phyloP scores from a whole-genome alignment of 768 basidiomycete genomes.

The Suillus ampliporus region DNA sequence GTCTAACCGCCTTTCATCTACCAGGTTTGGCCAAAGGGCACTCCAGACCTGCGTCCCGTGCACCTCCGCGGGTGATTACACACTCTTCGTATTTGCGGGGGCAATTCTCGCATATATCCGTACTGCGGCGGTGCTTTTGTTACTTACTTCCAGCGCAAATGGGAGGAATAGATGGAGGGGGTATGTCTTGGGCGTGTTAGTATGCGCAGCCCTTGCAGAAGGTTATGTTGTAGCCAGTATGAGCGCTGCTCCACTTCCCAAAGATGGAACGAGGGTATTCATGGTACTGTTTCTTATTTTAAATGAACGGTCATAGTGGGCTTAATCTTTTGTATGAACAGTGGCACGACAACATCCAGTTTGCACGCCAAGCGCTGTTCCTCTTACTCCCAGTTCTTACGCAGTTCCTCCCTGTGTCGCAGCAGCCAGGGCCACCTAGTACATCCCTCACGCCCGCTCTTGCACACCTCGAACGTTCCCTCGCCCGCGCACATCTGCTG shows the following conservation, averaged over 20 bases:
- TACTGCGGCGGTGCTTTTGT: slow-evolving; percentile 53
- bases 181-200: slow-evolving; percentile 52
- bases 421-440: slow-evolving; percentile 38
- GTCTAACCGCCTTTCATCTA: slow-evolving; percentile 2
- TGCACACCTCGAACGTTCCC: slow-evolving; percentile 40
- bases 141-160: slow-evolving; percentile 48
- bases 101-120: slow-evolving; percentile 65
- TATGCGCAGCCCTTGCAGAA: slow-evolving; percentile 57
- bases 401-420: slow-evolving; percentile 45
- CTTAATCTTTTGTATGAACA: slow-evolving; percentile 29
- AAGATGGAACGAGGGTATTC: slow-evolving; percentile 41
- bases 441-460: slow-evolving; percentile 25
- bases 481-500: slow-evolving; percentile 57
- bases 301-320: not conserved
- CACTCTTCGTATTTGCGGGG: slow-evolving; percentile 59
- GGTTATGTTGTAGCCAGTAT: slow-evolving; percentile 56
- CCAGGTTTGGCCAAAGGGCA: slow-evolving; percentile 71
- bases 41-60: slow-evolving; percentile 72
- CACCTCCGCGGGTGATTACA: slow-evolving; percentile 62
- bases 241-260: slow-evolving; percentile 51
- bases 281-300: slow-evolving; percentile 39
- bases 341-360: slow-evolving; percentile 70
- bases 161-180: slow-evolving; percentile 51
- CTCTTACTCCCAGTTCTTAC: slow-evolving; percentile 59
- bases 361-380: slow-evolving; percentile 62